Evolutionary conservation across 306 rosid species (phyloP).

Genomic region (Prunus mume): DNA sequence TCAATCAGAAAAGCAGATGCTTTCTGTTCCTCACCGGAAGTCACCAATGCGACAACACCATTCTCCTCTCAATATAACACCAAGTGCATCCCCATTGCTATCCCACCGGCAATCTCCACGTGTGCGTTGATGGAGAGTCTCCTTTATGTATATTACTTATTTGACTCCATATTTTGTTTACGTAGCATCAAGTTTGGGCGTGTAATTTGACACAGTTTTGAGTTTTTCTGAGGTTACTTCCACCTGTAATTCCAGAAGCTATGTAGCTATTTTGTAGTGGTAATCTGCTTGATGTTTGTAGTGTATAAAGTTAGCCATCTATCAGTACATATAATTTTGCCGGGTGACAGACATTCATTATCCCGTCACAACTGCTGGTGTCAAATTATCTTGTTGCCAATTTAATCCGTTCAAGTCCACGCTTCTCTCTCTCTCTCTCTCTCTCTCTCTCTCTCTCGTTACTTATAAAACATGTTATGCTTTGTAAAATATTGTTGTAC

Average conservation of each 20-base stretch:
- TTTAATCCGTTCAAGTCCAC: neutral
- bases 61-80: slow-evolving; percentile 45
- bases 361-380: neutral
- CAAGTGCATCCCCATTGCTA: slow-evolving; percentile 57
- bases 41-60: slow-evolving; percentile 49
- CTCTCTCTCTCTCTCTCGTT: too few relatives aligned
- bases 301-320: slow-evolving; percentile 25
- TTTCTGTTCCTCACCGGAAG: slow-evolving; percentile 29
- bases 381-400: neutral
- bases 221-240: slow-evolving; percentile 16
- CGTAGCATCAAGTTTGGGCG: slow-evolving; percentile 31
- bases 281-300: slow-evolving; percentile 5
- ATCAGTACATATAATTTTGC: neutral
- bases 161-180: slow-evolving; percentile 21
- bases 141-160: slow-evolving; percentile 32
- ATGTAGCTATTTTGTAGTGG: slow-evolving; percentile 5
- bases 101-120: slow-evolving; percentile 50
- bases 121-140: slow-evolving; percentile 19
- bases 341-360: neutral
- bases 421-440: neutral
- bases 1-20: slow-evolving; percentile 37
- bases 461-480: too few relatives aligned
- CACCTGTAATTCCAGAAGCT: slow-evolving; percentile 14
- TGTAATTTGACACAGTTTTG: slow-evolving; percentile 34
- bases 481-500: neutral